Conservation (phyloP, 1,284 basidiomycete species). For the Meira miltonrushii region DNA sequence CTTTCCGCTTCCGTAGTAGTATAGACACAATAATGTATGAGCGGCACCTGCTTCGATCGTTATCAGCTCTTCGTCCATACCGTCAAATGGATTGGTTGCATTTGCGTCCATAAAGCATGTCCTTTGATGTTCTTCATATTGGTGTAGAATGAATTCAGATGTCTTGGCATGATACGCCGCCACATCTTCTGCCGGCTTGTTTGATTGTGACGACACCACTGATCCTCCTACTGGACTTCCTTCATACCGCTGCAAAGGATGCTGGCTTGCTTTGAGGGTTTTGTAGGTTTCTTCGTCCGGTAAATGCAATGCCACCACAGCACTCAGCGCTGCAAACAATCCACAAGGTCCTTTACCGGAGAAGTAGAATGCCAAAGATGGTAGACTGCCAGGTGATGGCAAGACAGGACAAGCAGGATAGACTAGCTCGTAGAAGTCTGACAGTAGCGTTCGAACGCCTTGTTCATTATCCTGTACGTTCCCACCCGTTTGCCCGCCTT, state of each 20-base stretch:
- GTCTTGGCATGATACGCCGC: slow-evolving; percentile 37
- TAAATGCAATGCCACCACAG: slow-evolving; percentile 33
- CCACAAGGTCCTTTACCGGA: slow-evolving; percentile 40
- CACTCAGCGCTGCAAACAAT: slow-evolving; percentile 33
- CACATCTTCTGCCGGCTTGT: slow-evolving; percentile 14
- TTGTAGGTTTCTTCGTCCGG: slow-evolving; percentile 29
- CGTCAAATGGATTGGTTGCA: slow-evolving; percentile 17
- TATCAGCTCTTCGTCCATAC: slow-evolving; percentile 28
- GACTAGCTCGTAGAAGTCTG: slow-evolving; percentile 37
- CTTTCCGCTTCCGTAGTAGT: slow-evolving; percentile 34
- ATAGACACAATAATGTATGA: slow-evolving; percentile 35
- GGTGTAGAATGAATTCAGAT: slow-evolving; percentile 32
- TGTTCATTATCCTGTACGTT: slow-evolving; percentile 8
- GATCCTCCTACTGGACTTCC: neutral
- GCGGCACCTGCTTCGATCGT: slow-evolving; percentile 41
- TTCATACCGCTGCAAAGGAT: neutral
- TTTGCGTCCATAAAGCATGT: slow-evolving; percentile 12
- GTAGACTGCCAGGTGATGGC: slow-evolving; percentile 35
- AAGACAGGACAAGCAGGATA: slow-evolving; percentile 40
- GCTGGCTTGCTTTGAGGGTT: slow-evolving; percentile 30
- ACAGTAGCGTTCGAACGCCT: slow-evolving; percentile 4
- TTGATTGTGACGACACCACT: neutral
- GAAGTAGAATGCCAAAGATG: slow-evolving; percentile 39
- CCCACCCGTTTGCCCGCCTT: slow-evolving; percentile 5
- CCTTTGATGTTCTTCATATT: slow-evolving; percentile 17